A percentile compares a stretch with the other conserved stretches of the same genome.
Conservation (phyloP, 1,284 basidiomycete genomes). For the Caloboletus inedulis region DNA sequence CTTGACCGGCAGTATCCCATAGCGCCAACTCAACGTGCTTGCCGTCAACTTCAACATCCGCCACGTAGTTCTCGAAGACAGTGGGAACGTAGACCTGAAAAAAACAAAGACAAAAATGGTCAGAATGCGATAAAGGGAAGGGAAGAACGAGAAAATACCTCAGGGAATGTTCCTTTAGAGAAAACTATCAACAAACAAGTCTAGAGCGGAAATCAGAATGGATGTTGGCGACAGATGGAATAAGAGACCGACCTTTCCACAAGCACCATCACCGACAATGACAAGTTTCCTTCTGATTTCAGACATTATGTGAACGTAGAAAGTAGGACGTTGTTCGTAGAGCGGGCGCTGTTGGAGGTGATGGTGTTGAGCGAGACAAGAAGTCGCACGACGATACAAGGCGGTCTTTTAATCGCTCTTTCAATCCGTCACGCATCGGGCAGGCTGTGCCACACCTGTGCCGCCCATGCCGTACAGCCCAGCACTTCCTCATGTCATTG, state of each 20-base stretch:
- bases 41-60: constrained; percentile 87
- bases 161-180: constrained; percentile 91
- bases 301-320: constrained; percentile 48
- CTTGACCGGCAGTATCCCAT: constrained; percentile 96
- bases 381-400: constrained; percentile 36
- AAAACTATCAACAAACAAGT: constrained; percentile 85
- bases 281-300: constrained; percentile 78
- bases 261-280: constrained; percentile 81
- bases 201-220: constrained; percentile 37
- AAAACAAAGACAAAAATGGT: not conserved
- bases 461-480: constrained; percentile 23
- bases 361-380: constrained; percentile 40
- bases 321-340: constrained; percentile 30
- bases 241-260: constrained; percentile 59
- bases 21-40: constrained; percentile 91
- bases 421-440: constrained; percentile 24
- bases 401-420: constrained; percentile 37
- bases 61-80: constrained; percentile 90
- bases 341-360: constrained; percentile 36
- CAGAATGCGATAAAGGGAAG: not conserved
- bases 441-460: constrained; percentile 34
- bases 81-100: constrained; percentile 86
- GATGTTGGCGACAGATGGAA: constrained; percentile 1
- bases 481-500: not conserved
- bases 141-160: constrained; percentile 46